Conservation (phyloP, 2,329 filamentous ascomycete species). For the Coniochaeta sp. region DNA sequence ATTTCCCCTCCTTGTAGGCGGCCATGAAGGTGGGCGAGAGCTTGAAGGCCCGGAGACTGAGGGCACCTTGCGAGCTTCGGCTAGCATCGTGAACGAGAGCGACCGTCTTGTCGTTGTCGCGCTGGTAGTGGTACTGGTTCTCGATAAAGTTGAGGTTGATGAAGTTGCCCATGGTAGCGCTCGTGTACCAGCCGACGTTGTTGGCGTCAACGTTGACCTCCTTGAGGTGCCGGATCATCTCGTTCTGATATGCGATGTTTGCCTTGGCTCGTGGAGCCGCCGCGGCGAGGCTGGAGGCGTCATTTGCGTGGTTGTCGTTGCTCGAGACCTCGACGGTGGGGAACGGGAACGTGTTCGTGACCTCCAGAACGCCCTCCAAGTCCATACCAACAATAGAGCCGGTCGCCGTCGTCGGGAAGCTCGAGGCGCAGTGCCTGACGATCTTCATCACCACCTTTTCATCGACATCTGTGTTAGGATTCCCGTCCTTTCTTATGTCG, state of each 20-base stretch:
- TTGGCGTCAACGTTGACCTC: slow-evolving; percentile 99
- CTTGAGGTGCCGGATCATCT: slow-evolving; percentile 94
- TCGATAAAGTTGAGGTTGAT: slow-evolving; percentile 92
- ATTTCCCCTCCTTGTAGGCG: slow-evolving; percentile 94
- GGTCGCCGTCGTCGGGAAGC: slow-evolving; percentile 82
- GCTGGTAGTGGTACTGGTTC: slow-evolving; percentile 97
- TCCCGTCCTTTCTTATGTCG: slow-evolving; percentile 14
- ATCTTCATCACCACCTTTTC: slow-evolving; percentile 90
- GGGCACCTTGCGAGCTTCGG: slow-evolving; percentile 83
- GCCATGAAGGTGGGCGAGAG: slow-evolving; percentile 82
- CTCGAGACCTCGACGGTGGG: slow-evolving; percentile 68
- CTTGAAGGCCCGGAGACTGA: slow-evolving; percentile 87
- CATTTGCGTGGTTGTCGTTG: slow-evolving; percentile 66
- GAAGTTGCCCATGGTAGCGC: slow-evolving; percentile 97
- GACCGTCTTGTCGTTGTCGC: slow-evolving; percentile 81
- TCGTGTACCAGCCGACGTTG: slow-evolving; percentile 97
- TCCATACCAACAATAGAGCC: slow-evolving; percentile 94
- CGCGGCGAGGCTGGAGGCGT: slow-evolving; percentile 68
- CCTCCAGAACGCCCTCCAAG: slow-evolving; percentile 67
- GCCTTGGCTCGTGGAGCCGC: slow-evolving; percentile 88
- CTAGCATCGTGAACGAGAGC: slow-evolving; percentile 93
- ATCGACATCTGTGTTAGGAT: slow-evolving; percentile 14
- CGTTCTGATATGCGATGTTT: slow-evolving; percentile 80
- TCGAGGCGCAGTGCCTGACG: slow-evolving; percentile 85
- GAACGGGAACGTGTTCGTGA: slow-evolving; percentile 95